Evolutionary conservation across 768 basidiomycete genomes (phyloP).

Genomic region (Boletus fagicola): DNA sequence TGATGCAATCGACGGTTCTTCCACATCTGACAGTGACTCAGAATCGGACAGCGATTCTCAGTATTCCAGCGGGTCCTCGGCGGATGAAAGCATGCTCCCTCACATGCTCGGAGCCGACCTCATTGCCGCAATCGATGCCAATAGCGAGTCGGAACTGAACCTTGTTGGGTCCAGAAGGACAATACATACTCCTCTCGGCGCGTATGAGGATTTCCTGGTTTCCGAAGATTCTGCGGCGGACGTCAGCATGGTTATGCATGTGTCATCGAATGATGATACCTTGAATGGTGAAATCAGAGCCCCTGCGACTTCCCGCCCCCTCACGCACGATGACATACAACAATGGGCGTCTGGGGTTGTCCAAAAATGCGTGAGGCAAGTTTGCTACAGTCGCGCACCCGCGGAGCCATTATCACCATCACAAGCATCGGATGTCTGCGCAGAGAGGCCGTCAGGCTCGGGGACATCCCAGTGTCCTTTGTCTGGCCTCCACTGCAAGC

Average conservation of each 20-base stretch:
- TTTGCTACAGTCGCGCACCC: conserved; percentile 7
- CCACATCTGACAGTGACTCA: conserved; percentile 16
- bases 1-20: conserved; percentile 3
- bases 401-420: conserved; percentile 25
- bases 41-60: conserved; percentile 20
- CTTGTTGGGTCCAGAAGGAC: conserved; percentile 1
- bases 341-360: conserved; percentile 28
- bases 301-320: conserved; percentile 10
- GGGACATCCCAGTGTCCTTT: conserved; percentile 25
- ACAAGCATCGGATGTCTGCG: conserved; percentile 27
- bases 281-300: conserved; percentile 7
- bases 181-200: not conserved
- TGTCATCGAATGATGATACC: conserved; percentile 14
- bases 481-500: conserved; percentile 26
- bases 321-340: conserved; percentile 26
- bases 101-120: conserved; percentile 29
- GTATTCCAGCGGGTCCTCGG: conserved; percentile 21
- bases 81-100: conserved; percentile 21
- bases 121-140: conserved; percentile 28
- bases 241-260: conserved; percentile 24
- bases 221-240: conserved; percentile 20
- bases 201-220: conserved; percentile 9
- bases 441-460: conserved; percentile 24
- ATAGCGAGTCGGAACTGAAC: conserved; percentile 25
- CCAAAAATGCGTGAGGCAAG: conserved; percentile 23